phyloP scores from a whole-genome alignment of 1,139 yeast species.

The Candida frijolesensis region DNA sequence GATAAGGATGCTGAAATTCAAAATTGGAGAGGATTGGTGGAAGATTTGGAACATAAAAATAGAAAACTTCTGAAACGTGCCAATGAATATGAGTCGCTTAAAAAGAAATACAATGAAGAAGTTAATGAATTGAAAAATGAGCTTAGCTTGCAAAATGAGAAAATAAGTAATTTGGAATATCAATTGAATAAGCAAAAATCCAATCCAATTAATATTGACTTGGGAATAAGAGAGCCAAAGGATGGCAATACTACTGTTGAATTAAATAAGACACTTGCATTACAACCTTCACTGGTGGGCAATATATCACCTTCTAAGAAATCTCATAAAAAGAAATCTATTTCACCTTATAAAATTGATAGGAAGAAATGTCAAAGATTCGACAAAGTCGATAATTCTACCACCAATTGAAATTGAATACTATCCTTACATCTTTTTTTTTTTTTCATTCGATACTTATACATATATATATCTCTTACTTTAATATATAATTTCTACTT shows the following conservation, averaged over 20 bases:
- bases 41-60: background rate
- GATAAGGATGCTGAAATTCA: constrained; percentile 3
- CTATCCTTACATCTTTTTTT: background rate
- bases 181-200: background rate
- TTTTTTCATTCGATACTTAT: background rate
- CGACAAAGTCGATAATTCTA: background rate
- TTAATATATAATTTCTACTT: background rate
- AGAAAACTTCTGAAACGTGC: background rate
- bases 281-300: background rate
- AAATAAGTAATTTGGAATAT: background rate
- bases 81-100: background rate
- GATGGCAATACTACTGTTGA: too few relatives aligned
- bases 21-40: background rate
- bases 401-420: background rate
- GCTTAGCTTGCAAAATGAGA: background rate
- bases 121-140: constrained; percentile 3
- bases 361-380: background rate
- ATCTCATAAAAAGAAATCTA: background rate
- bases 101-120: background rate
- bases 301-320: constrained; percentile 4
- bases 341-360: background rate
- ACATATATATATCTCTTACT: background rate
- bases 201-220: background rate
- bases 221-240: background rate
- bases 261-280: background rate